These are phyloP conservation scores for Gautieria morchelliformis DNA, from an alignment of 768 basidiomycete species.

Conservation along the genomic window DNA sequence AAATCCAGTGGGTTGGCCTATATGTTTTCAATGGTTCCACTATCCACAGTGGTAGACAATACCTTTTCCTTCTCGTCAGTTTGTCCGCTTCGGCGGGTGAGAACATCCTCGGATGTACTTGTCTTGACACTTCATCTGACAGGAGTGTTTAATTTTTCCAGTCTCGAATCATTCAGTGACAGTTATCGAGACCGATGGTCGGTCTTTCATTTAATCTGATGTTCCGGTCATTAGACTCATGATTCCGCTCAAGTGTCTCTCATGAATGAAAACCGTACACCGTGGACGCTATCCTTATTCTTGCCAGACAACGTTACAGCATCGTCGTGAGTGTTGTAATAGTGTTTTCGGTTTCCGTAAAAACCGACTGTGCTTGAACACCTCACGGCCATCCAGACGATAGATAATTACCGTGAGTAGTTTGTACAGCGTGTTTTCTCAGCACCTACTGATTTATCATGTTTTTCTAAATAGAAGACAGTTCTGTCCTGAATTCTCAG, in stretches of 20 bases:
- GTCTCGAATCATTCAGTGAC: conserved; percentile 28
- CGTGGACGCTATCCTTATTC: neutral
- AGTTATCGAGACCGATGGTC: conserved; percentile 21
- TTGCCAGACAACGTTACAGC: conserved; percentile 21
- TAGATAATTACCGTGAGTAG: conserved; percentile 13
- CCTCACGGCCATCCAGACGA: conserved; percentile 15
- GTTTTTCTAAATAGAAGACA: neutral
- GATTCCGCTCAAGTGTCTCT: neutral
- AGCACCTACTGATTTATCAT: neutral
- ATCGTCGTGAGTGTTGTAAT: conserved; percentile 14
- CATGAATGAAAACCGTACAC: neutral
- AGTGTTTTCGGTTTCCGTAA: neutral
- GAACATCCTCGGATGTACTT: no score
- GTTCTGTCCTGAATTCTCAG: neutral
- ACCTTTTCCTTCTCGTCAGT: neutral
- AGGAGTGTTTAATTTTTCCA: conserved; percentile 26
- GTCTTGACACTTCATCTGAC: no score
- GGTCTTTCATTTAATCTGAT: no score
- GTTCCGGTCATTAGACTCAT: no score
- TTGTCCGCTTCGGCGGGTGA: neutral
- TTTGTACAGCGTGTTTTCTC: neutral
- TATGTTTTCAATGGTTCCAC: no score
- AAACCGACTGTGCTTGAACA: neutral
- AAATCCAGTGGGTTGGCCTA: no score
- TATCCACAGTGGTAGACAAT: conserved; percentile 22